A percentile compares a stretch with the other conserved stretches of the same genome.
Evolutionary conservation across 768 basidiomycete species (phyloP).

Genomic region (Podaxis sp.): DNA sequence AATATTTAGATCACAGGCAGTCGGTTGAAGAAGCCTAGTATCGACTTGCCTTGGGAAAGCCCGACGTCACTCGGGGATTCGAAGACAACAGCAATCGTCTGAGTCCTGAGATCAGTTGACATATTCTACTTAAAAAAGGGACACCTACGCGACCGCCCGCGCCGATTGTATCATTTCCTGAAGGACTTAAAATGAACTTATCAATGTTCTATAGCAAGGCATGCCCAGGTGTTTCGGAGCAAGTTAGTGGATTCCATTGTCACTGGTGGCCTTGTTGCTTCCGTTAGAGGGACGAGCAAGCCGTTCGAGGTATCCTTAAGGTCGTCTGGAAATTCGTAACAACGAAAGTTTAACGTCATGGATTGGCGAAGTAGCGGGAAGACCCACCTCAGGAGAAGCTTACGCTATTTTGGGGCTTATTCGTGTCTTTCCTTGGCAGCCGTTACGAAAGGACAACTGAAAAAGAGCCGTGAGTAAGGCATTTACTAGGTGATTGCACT

Average conservation of each 20-base stretch:
- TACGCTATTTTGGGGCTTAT: too few relatives aligned
- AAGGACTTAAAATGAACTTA: background rate
- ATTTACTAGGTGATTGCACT: too few relatives aligned
- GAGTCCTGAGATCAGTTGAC: conserved; percentile 1
- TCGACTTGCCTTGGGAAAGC: conserved; percentile 38
- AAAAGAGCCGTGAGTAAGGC: too few relatives aligned
- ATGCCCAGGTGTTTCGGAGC: conserved; percentile 60
- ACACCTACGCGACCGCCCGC: conserved; percentile 51
- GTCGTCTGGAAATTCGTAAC: too few relatives aligned
- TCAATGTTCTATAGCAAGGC: conserved; percentile 36
- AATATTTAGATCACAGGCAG: conserved; percentile 19
- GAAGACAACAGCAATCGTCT: conserved; percentile 59
- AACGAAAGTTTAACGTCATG: too few relatives aligned
- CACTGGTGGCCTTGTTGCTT: conserved; percentile 37
- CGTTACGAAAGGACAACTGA: too few relatives aligned
- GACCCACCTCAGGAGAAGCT: too few relatives aligned
- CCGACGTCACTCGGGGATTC: conserved; percentile 62
- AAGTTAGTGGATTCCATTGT: conserved; percentile 58
- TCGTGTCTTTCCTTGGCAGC: too few relatives aligned
- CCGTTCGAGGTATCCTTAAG: too few relatives aligned
- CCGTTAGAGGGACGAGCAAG: conserved; percentile 51
- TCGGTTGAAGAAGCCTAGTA: conserved; percentile 61
- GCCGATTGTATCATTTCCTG: conserved; percentile 14
- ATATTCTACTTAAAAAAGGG: background rate
- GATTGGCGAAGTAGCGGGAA: too few relatives aligned